Percentiles rank a stretch among this genome's conserved stretches.
phyloP scores from a whole-genome alignment of 164 flowering plant genomes.

The Nymphaea thermarum region DNA sequence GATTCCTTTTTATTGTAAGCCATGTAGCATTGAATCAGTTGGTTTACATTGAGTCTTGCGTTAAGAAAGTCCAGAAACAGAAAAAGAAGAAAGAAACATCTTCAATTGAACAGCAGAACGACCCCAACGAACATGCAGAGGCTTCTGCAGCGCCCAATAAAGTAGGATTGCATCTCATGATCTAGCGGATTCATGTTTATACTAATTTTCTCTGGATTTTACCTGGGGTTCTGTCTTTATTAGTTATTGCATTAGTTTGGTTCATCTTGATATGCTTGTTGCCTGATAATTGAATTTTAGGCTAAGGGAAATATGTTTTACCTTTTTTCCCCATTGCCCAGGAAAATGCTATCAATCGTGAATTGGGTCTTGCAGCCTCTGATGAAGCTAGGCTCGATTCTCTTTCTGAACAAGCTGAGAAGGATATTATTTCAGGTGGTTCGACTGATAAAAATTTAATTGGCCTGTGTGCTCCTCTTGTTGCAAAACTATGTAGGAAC shows the following conservation, averaged over 20 bases:
- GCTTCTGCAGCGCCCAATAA: slow-evolving; percentile 19
- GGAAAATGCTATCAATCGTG: slow-evolving; percentile 74
- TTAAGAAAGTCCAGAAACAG: slow-evolving; percentile 71
- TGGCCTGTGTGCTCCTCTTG: slow-evolving; percentile 66
- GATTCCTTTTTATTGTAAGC: slow-evolving; percentile 67
- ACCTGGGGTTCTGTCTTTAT: no score
- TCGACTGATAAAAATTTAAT: slow-evolving; percentile 52
- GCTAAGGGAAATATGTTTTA: no score
- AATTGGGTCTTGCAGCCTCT: slow-evolving; percentile 82
- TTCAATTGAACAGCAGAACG: slow-evolving; percentile 13
- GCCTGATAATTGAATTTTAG: no score
- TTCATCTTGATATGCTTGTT: no score
- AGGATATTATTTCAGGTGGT: slow-evolving; percentile 68
- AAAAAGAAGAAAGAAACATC: slow-evolving; percentile 36
- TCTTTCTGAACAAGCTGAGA: slow-evolving; percentile 74
- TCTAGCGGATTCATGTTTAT: background rate
- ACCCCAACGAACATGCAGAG: slow-evolving; percentile 5
- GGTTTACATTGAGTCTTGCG: slow-evolving; percentile 78
- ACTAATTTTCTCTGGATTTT: no score
- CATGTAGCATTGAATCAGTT: slow-evolving; percentile 84
- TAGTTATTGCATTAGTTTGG: no score
- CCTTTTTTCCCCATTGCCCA: slow-evolving; percentile 13
- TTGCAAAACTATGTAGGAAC: slow-evolving; percentile 84
- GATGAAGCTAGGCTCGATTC: slow-evolving; percentile 79
- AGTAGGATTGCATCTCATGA: slow-evolving; percentile 19